phyloP scores from a whole-genome alignment of 495 filamentous ascomycete genomes.

The Neurospora tetrasperma region DNA sequence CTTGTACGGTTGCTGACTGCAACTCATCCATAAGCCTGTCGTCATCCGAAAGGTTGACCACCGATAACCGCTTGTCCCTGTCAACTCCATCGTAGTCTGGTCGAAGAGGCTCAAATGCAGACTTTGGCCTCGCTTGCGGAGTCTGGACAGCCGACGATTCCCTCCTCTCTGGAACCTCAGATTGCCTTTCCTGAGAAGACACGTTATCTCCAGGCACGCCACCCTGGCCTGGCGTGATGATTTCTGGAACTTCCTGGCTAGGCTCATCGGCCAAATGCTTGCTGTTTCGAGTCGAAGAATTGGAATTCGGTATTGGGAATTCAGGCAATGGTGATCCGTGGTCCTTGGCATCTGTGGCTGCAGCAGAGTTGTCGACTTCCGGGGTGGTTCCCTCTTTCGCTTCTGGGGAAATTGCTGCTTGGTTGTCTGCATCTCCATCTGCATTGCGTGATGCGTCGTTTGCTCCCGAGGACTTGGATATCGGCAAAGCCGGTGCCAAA shows the following conservation, averaged over 20 bases:
- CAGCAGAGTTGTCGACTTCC: background rate
- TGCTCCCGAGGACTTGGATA: conserved; percentile 23
- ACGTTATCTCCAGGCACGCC: background rate
- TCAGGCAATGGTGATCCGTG: conserved; percentile 8
- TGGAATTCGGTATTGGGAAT: conserved; percentile 35
- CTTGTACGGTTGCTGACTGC: conserved; percentile 67
- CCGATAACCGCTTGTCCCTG: conserved; percentile 44
- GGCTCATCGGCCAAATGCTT: conserved; percentile 8
- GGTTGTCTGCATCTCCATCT: background rate
- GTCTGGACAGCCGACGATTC: conserved; percentile 12
- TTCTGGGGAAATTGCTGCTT: conserved; percentile 1
- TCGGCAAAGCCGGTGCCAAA: conserved; percentile 6
- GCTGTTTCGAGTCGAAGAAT: conserved; percentile 36
- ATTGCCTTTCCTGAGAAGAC: background rate
- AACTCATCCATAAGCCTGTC: conserved; percentile 88
- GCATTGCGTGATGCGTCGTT: conserved; percentile 1
- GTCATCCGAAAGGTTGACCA: conserved; percentile 63
- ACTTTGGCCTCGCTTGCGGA: conserved; percentile 35
- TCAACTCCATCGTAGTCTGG: conserved; percentile 30
- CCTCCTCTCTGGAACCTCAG: background rate
- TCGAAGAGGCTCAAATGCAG: conserved; percentile 46
- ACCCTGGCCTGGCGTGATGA: conserved; percentile 4
- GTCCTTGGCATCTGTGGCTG: background rate
- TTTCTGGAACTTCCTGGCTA: conserved; percentile 7
- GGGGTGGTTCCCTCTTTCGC: background rate